These are phyloP conservation scores for Geosmithia putterillii DNA, from an alignment of 2,329 filamentous ascomycete species.

Conservation along the genomic window DNA sequence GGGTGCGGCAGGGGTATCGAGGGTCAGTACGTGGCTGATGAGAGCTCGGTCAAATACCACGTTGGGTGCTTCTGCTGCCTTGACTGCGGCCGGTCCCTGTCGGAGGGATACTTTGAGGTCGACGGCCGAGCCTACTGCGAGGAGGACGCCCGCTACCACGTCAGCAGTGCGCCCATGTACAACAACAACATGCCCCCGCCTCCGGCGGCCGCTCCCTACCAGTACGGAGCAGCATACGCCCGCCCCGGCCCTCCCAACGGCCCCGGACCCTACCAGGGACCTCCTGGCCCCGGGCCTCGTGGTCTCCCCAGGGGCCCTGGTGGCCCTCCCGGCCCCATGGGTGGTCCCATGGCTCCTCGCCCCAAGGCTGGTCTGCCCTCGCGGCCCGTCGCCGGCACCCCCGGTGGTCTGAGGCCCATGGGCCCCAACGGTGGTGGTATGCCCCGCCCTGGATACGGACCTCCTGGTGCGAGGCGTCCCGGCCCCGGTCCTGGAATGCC, in stretches of 20 bases:
- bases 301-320: neutral
- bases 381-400: conserved; percentile 10
- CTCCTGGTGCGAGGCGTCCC: conserved; percentile 7
- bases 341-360: conserved; percentile 1
- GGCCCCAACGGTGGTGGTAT: conserved; percentile 5
- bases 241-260: neutral
- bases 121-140: conserved; percentile 74
- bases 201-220: neutral
- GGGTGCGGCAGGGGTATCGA: conserved; percentile 79
- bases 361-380: conserved; percentile 9
- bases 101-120: conserved; percentile 86
- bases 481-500: conserved; percentile 2
- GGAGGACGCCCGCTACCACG: conserved; percentile 58
- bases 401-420: conserved; percentile 5
- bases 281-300: neutral
- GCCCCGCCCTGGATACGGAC: conserved; percentile 12
- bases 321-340: neutral
- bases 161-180: conserved; percentile 17
- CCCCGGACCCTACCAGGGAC: too few relatives aligned
- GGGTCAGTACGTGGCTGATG: conserved; percentile 84
- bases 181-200: neutral
- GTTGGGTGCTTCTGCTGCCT: conserved; percentile 75
- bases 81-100: conserved; percentile 61
- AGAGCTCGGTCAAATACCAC: conserved; percentile 68
- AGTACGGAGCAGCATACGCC: neutral